Conservation (phyloP, 2,329 filamentous ascomycete species). For the Monosporascus sp. region DNA sequence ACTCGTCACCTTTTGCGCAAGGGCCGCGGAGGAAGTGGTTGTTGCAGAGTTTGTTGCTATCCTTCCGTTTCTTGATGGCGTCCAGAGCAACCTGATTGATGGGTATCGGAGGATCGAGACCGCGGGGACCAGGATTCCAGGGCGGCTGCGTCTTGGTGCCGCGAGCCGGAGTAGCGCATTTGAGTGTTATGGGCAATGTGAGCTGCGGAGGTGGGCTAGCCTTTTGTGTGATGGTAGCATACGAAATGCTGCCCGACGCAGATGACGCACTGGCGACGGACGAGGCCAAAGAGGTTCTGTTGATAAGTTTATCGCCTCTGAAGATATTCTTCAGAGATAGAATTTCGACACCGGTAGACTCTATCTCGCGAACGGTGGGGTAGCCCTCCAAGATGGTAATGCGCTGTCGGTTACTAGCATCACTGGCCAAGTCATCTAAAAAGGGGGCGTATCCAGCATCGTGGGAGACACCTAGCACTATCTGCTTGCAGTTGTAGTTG, state of each 20-base stretch:
- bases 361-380: constrained; percentile 46
- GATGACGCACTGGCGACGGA: constrained; percentile 17
- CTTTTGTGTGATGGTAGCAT: constrained; percentile 37
- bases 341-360: constrained; percentile 40
- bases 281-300: constrained; percentile 27
- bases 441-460: constrained; percentile 57
- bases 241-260: constrained; percentile 24
- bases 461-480: constrained; percentile 58
- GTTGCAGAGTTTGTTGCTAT: constrained; percentile 55
- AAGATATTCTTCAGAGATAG: constrained; percentile 47
- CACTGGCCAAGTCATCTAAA: constrained; percentile 47
- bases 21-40: constrained; percentile 55
- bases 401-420: constrained; percentile 36
- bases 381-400: constrained; percentile 51
- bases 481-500: constrained; percentile 57
- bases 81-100: constrained; percentile 44
- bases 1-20: constrained; percentile 49
- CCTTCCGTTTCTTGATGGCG: constrained; percentile 50
- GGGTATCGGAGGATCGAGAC: constrained; percentile 47
- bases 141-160: constrained; percentile 24
- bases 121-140: constrained; percentile 52
- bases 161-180: constrained; percentile 17
- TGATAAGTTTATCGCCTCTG: constrained; percentile 46
- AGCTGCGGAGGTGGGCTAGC: constrained; percentile 40
- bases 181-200: constrained; percentile 35